Base-by-base conservation (phyloP, 495 filamentous ascomycete species). In the Aspergillus wentii region DNA sequence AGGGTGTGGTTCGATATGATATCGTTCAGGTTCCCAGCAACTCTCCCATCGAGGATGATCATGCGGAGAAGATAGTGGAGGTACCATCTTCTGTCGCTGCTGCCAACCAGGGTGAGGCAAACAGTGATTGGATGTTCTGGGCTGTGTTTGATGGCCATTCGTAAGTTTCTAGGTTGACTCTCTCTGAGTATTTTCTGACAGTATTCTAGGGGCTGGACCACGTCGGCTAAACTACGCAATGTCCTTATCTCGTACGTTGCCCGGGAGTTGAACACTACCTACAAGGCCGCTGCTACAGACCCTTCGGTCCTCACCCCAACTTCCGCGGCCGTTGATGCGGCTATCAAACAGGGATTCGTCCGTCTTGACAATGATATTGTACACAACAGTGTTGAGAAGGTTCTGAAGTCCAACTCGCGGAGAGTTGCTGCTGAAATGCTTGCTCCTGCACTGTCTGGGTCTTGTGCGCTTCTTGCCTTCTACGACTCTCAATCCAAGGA, bases 71-170 rank as follows among this genome's bases (percentile, higher is more conserved):
- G 75, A 94, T 97, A 43, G 85, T 97, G 27, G 88, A 98, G 63
- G 75, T 95, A 9, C 81, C 85, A 2, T 61, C 75, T 17, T 68
- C 59, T 35, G 67, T 76, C 25, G 69, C 75, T 15, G 66, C 69
- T 8, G 60, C 69, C 19, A 57, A 66, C 21, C 68, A 72, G 44
- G 74, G 73, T 21, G 59, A 66, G 4, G 35, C 68, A n/a, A 79
- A 66, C 30, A 88, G 76, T 41, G 92, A 99, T 55, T 99, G 92
- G 92, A 97, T 96, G 88, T 99, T 99, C 58, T 99, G 94, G 94
- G 91, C 88, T 26, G 89, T 99, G 9, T 99, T 95, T 63, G 92
- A 99, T 57, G 92, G 92, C 1, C 92, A 98, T 62, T 85, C 86
- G 88, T 90, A 63, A 57, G 76, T 74, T 39, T 36, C 22, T 6